Base-by-base conservation (phyloP, 768 basidiomycete species). In the Pleurotus tuoliensis region DNA sequence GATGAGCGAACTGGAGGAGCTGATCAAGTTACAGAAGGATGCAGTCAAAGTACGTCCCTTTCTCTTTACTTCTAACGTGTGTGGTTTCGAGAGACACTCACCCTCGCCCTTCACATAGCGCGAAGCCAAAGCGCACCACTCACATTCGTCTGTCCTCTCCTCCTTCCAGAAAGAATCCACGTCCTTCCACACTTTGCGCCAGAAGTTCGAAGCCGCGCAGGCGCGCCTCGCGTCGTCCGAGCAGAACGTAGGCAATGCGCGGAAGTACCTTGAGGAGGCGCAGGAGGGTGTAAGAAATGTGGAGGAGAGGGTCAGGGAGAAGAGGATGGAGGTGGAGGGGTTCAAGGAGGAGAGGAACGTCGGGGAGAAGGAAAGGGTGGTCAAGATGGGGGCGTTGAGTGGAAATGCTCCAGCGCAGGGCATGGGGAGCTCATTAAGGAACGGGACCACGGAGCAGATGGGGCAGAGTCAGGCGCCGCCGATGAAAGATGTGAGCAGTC, bases 291-390 rank as follows among this genome's bases (percentile, higher is more conserved):
- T 53, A 9, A 53, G 11, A 20, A 38, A 40, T 11, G n/a, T 53
- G 2, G 39, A 13, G 37, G 51, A 53, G 27, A 41, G n/a, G 38
- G 38, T 53, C 1, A 53, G 83, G 50, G 84, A 84, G 55, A 92
- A 91, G 75, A 79, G 80, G n/a, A 77, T 81, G 54, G 88, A 92
- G 63, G 78, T 93, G 1, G 88, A 92, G 61, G 77, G 78, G 59
- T 66, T 92, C 51, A 73, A 88, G 27, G 73, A 75, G 16, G 77
- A 83, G 62, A 85, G 87, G 65, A 81, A 80, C 37, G 83, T 83
- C 6, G 90, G 92, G 61, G 90, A 91, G 73, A 77, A 81, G 55
- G 87, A 88, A 67, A 74, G 87, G 45, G 78, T 77, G 56, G 76
- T 75, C 4, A 83, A 77, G 65, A 61, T 84, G 16, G 67, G 61